Evolutionary conservation across 352 stramenopile genomes (phyloP).

Genomic region (Hyaloperonospora brassicae): DNA sequence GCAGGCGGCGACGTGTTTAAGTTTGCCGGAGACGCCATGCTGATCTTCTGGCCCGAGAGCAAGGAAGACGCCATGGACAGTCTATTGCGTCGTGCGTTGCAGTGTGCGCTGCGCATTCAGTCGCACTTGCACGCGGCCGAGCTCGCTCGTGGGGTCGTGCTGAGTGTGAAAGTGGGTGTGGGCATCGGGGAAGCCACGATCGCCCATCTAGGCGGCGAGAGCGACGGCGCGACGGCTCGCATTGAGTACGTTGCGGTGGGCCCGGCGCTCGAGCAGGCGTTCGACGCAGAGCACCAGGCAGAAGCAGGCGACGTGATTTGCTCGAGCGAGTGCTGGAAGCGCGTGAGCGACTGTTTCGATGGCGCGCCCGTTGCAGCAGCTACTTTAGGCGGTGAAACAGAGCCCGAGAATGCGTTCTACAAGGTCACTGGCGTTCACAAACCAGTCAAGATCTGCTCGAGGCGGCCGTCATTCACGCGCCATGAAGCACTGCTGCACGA

Average conservation of each 20-base stretch:
- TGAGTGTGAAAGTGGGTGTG: slow-evolving; percentile 94
- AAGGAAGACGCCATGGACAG: slow-evolving; percentile 84
- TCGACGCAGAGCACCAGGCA: slow-evolving; percentile 82
- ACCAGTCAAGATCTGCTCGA: slow-evolving; percentile 59
- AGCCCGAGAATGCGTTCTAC: slow-evolving; percentile 30
- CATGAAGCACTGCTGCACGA: slow-evolving; percentile 75
- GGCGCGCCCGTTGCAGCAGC: slow-evolving; percentile 28
- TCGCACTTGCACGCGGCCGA: slow-evolving; percentile 81
- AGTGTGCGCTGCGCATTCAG: slow-evolving; percentile 89
- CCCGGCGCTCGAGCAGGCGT: slow-evolving; percentile 86
- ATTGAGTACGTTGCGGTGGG: slow-evolving; percentile 91
- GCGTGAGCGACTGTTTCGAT: slow-evolving; percentile 57
- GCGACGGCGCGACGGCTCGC: slow-evolving; percentile 64
- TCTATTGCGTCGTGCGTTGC: slow-evolving; percentile 69
- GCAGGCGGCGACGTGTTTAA: slow-evolving; percentile 89
- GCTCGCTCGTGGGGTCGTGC: slow-evolving; percentile 71
- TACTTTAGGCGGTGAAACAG: slow-evolving; percentile 2
- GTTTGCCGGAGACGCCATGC: slow-evolving; percentile 93
- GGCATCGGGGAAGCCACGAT: slow-evolving; percentile 83
- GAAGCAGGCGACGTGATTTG: slow-evolving; percentile 87
- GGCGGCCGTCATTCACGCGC: slow-evolving; percentile 61
- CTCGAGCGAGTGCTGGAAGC: slow-evolving; percentile 73
- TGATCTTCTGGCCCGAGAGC: slow-evolving; percentile 90
- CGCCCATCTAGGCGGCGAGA: slow-evolving; percentile 84
- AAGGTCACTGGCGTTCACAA: slow-evolving; percentile 50